Conservation (phyloP, 768 basidiomycete genomes). For the Filobasidium wieringae region DNA sequence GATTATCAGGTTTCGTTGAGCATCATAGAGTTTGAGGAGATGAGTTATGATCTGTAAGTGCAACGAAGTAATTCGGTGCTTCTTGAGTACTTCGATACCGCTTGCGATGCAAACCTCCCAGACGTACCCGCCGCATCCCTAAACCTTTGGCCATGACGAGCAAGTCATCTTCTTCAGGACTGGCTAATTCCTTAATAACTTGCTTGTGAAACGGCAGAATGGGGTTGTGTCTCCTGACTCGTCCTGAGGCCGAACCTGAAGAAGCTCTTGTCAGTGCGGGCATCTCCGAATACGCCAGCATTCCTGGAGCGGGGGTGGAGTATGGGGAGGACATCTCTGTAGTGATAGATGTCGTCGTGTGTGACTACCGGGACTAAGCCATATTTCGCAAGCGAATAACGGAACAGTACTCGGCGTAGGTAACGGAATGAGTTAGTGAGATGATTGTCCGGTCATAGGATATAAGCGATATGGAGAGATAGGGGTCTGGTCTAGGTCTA, state of each 20-base stretch:
- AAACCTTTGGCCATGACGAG: conserved; percentile 75
- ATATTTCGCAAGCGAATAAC: too few relatives aligned
- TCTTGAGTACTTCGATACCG: background rate
- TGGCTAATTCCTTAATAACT: conserved; percentile 39
- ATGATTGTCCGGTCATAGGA: too few relatives aligned
- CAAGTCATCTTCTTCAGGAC: conserved; percentile 41
- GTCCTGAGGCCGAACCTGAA: background rate
- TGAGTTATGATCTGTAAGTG: conserved; percentile 55
- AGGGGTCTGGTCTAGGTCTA: too few relatives aligned
- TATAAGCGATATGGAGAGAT: too few relatives aligned
- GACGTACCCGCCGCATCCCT: conserved; percentile 53
- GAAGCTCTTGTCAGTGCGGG: background rate
- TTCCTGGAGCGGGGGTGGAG: too few relatives aligned
- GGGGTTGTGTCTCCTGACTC: conserved; percentile 25
- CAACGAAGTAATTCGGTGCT: background rate
- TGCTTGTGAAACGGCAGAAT: conserved; percentile 38
- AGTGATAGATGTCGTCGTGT: too few relatives aligned
- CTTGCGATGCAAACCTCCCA: too few relatives aligned
- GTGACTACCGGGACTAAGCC: too few relatives aligned
- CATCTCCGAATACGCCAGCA: too few relatives aligned
- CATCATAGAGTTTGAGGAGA: conserved; percentile 83
- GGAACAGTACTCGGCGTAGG: too few relatives aligned
- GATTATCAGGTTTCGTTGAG: conserved; percentile 67
- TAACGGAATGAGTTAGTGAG: too few relatives aligned
- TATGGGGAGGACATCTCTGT: too few relatives aligned